Evolutionary conservation across 192 early-diverging fungal species (phyloP), one percentile per base, ranked within the genome.

Genomic region (Entomortierella beljakovae): DNA sequence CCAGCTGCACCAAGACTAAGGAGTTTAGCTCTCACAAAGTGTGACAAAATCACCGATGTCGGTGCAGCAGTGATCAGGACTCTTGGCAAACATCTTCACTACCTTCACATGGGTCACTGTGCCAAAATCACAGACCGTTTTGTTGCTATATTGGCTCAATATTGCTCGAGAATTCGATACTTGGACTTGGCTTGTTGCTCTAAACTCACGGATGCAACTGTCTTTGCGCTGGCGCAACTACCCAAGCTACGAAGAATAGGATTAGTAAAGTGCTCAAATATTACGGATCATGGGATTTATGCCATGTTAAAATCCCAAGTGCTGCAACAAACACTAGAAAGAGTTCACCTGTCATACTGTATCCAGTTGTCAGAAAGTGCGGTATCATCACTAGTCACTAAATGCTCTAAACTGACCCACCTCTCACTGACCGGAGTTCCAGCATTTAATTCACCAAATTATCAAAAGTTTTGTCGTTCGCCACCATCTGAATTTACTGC

Each of bases 261-360:
- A 31, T 65, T 89, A 2, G 88, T 89, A 38, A 89, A 89, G 60
- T 89, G 88, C 61, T 80, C 70, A n/a, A 84, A 86, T n/a, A 84
- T 89, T 37, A 88, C 88, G 4, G 86, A 89, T 55, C 60, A 76
- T 35, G 80, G 81, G 5, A 81, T 89, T 34, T 70, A 82, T 25
- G 83, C 85, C 9, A 66, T 89, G 25, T 65, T 83, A 28, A 76
- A 83, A 38, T 68, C 81, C 15, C 65, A 69, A 15, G 64, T 75
- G 1, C 71, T 86, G 9, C 40, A 70, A 10, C 72, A 80, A 53
- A 80, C 85, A 0, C 59, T 89, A 0, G 88, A 89, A 64, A 67
- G 88, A 38, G 85, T 89, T 1, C 88, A 89, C 56, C 62, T 89
- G 33, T 85, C 83, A 20, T 89, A 89, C 31, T 89, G 88, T 61